Percentiles rank a stretch among this genome's conserved stretches.
These are phyloP conservation scores for Pichia sp. DNA, from an alignment of 1,139 yeast species.

Conservation along the genomic window DNA sequence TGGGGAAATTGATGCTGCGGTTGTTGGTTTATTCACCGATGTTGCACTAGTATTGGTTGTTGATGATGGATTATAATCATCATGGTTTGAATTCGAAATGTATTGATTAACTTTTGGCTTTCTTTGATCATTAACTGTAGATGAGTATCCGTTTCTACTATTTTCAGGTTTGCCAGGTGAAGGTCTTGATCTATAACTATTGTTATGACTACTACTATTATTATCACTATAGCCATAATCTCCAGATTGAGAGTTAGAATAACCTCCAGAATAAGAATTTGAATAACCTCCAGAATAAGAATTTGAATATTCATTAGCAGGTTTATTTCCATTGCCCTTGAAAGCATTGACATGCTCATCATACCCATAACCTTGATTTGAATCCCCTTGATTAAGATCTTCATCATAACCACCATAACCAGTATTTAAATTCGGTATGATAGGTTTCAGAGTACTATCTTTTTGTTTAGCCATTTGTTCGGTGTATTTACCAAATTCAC, in stretches of 20 bases:
- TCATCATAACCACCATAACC: slow-evolving; percentile 12
- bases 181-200: not conserved
- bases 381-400: slow-evolving; percentile 2
- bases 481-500: slow-evolving; percentile 60
- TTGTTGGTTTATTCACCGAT: not conserved
- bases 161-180: not conserved
- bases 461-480: slow-evolving; percentile 33
- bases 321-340: not conserved
- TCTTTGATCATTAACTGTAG: slow-evolving; percentile 1
- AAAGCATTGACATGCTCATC: slow-evolving; percentile 12
- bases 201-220: not conserved
- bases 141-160: not conserved
- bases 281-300: slow-evolving; percentile 5
- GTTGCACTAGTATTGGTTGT: not conserved
- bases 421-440: slow-evolving; percentile 19
- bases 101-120: slow-evolving; percentile 7
- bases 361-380: slow-evolving; percentile 12
- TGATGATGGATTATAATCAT: slow-evolving; percentile 1
- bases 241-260: not conserved
- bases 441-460: slow-evolving; percentile 23
- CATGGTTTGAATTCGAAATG: not conserved
- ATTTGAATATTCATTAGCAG: not conserved
- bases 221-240: not conserved
- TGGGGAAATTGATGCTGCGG: not conserved
- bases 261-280: not conserved